Conservation (phyloP, 2,329 filamentous ascomycete species). For the Aschersonia sp. region DNA sequence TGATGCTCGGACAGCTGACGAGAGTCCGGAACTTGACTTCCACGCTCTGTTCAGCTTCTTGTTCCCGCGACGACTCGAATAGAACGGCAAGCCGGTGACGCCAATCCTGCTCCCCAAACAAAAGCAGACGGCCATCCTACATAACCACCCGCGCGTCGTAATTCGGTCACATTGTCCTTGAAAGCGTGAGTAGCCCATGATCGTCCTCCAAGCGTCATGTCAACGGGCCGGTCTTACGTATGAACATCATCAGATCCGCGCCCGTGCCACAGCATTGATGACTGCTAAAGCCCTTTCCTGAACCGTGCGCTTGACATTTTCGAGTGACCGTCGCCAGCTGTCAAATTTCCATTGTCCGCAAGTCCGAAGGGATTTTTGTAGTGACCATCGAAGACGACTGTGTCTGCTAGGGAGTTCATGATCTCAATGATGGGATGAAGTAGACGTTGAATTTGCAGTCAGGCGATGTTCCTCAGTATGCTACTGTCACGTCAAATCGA, state of each 20-base stretch:
- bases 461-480: not conserved
- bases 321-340: not conserved
- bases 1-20: not conserved
- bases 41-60: not conserved
- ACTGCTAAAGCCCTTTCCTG: not conserved
- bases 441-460: not conserved
- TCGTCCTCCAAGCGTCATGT: not conserved
- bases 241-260: not conserved
- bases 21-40: not conserved
- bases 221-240: not conserved
- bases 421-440: not conserved
- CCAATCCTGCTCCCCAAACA: not conserved
- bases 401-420: not conserved
- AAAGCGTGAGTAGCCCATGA: not conserved
- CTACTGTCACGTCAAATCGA: not conserved
- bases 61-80: not conserved
- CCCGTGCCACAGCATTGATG: not conserved
- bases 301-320: not conserved
- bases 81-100: not conserved
- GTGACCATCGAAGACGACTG: not conserved
- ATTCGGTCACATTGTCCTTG: not conserved
- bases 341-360: not conserved
- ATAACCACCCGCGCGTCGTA: not conserved
- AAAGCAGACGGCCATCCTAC: not conserved
- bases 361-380: not conserved